Conservation (phyloP, 2,329 filamentous ascomycete genomes). For the Zymoseptoria ardabiliae region DNA sequence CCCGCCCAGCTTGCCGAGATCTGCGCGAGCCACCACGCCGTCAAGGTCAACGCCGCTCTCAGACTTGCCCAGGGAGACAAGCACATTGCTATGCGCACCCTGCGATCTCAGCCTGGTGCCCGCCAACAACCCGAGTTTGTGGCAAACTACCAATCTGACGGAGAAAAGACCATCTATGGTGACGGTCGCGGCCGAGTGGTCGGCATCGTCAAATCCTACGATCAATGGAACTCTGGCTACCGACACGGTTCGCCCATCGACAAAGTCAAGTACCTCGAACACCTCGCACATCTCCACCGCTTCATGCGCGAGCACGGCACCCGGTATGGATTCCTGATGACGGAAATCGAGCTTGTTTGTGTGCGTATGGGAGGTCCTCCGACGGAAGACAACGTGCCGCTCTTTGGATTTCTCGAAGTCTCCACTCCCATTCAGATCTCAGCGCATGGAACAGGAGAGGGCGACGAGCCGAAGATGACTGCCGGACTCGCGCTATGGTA, state of each 20-base stretch:
- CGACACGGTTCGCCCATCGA: conserved; percentile 76
- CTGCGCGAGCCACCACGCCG: conserved; percentile 70
- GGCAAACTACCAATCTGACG: conserved; percentile 52
- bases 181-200: conserved; percentile 56
- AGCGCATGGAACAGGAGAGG: conserved; percentile 29
- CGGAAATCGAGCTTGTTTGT: conserved; percentile 87
- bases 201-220: conserved; percentile 83
- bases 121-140: conserved; percentile 59
- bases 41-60: conserved; percentile 80
- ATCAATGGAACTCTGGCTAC: conserved; percentile 94
- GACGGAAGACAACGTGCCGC: conserved; percentile 47
- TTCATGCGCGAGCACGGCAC: conserved; percentile 90
- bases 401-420: conserved; percentile 85
- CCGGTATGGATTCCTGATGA: conserved; percentile 93
- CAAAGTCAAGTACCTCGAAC: conserved; percentile 81
- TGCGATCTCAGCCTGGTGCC: conserved; percentile 28
- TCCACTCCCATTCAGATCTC: conserved; percentile 48
- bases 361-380: conserved; percentile 64
- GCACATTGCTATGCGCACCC: conserved; percentile 45
- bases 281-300: conserved; percentile 77
- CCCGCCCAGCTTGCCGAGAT: conserved; percentile 69
- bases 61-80: conserved; percentile 67
- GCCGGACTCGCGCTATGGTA: conserved; percentile 71
- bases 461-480: conserved; percentile 49
- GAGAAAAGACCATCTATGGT: conserved; percentile 42